Evolutionary conservation across 805 yeast species (phyloP), one percentile per base, ranked within the genome.

Genomic region (Torulaspora maleeae): DNA sequence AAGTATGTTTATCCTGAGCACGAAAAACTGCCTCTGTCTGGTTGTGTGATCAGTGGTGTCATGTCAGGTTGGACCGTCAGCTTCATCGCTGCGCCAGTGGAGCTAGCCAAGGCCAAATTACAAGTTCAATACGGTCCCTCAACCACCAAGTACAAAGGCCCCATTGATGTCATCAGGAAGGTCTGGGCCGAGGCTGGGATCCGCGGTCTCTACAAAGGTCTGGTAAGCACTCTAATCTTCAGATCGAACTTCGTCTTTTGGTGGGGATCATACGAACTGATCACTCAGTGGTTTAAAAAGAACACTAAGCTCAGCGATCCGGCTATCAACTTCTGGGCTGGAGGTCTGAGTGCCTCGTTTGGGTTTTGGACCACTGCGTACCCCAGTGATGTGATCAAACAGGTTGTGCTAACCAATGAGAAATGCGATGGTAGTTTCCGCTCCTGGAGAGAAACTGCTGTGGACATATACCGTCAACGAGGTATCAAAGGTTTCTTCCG

Each of bases 31-130:
- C 95, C 95, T 1, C 63, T 88, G 12, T 49, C 74, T 12, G 96
- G 95, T 0, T 88, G 84, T 58, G 72, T 84, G 25, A 64, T 83
- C 17, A 91, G 95, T 1, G 95, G 95, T n/a, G 72, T 75, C 1
- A 54, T 75, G 46, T 80, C 93, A 7, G 96, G 97, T 2, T 79
- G 83, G 83, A 89, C 96, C 0, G 96, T 89, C 11, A 82, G 91
- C 38, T 84, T 89, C 69, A 90, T 89, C n/a, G 97, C 97, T 4
- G 95, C 96, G 0, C 96, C 96, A 2, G 83, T 89, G 6, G 97
- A 89, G 63, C 83, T 84, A 55, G 80, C 89, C 54, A 89, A 89
- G 67, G 95, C 95, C 3, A 75, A 95, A 50, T 72, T 89, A 41
- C 96, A 89, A 64, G 88, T 89, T 10, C 96, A 89, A 60, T 89